These are phyloP conservation scores for Linnemannia elongata DNA, from an alignment of 192 early-diverging fungal genomes.

Conservation along the genomic window DNA sequence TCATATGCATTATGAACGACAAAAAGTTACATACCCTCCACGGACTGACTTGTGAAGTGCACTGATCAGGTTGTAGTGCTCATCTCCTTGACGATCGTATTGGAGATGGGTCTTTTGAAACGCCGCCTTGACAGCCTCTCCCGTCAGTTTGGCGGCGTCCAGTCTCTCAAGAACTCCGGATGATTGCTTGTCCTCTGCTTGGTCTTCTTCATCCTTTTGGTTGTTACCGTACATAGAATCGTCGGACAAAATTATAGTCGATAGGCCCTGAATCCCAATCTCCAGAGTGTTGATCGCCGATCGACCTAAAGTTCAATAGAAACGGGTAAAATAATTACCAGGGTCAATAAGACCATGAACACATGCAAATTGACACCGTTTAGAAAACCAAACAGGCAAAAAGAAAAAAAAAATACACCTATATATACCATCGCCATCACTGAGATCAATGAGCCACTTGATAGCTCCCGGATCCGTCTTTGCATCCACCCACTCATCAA, in stretches of 20 bases:
- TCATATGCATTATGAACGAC: background rate
- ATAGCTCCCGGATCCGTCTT: constrained; percentile 56
- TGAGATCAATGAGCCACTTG: constrained; percentile 70
- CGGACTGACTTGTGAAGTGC: constrained; percentile 92
- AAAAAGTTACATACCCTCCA: constrained; percentile 65
- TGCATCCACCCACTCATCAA: constrained; percentile 26
- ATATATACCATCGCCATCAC: constrained; percentile 81
- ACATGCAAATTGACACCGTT: background rate
- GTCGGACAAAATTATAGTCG: constrained; percentile 29
- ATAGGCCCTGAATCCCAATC: constrained; percentile 62
- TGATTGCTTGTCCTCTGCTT: constrained; percentile 51
- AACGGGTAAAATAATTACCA: background rate
- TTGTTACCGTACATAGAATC: background rate
- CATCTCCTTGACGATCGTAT: constrained; percentile 88
- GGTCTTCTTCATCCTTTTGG: constrained; percentile 36
- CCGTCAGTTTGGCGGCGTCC: constrained; percentile 38
- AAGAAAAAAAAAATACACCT: background rate
- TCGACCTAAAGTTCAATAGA: constrained; percentile 58
- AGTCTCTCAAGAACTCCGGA: constrained; percentile 22
- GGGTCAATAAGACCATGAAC: background rate
- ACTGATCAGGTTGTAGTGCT: constrained; percentile 93
- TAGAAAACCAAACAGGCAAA: background rate
- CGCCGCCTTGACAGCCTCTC: constrained; percentile 73
- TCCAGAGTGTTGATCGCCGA: constrained; percentile 77
- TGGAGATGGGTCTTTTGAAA: constrained; percentile 86